Evolutionary conservation across 1,284 basidiomycete species (phyloP), one percentile per base, ranked within the genome.

Genomic region (Irpex lacteus): DNA sequence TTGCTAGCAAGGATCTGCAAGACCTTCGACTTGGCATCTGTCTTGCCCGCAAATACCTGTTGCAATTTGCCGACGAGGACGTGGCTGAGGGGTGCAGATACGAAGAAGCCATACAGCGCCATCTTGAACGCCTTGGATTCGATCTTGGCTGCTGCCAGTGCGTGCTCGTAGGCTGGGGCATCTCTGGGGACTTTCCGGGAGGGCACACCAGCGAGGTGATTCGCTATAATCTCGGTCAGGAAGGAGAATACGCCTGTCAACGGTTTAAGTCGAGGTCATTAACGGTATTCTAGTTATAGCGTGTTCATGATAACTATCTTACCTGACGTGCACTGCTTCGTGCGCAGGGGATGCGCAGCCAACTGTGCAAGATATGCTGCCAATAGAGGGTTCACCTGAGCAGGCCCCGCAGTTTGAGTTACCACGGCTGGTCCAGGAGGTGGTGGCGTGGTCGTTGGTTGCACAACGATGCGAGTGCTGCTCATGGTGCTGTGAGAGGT

Each of bases 51-150:
- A 72, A 96, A 95, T 4, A 83, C 83, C 67, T 84, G 88, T 75
- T 95, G 92, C 60, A 96, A 77, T 36, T 82, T 70, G 60, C 88
- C 87, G 44, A 92, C 83, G 66, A 95, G 85, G 73, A 84, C 77
- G 72, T 96, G 95, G 54, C 87, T 83, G 50, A 96, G 75, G 2
- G 95, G 94, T 4, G 94, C 94, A n/a, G 92, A 93, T 61, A 95
- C 82, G 68, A 91, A 82, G 78, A 91, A 89, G 68, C 94, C 95
- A 71, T 95, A 96, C 34, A 91, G 64, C 2, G 87, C 89, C 90
- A 96, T 94, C 77, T 95, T 93, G 68, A 91, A 63, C 6, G 92
- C 90, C 68, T 85, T 87, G 58, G 76, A 59, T 71, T 91, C 81
- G 55, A 94, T 74, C 70, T 88, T 87, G 15, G 81, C 77, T 58